Percentiles rank a stretch among this genome's conserved stretches.
These are phyloP conservation scores for Grosmannia penicillata DNA, from an alignment of 2,329 filamentous ascomycete species.

Conservation along the genomic window DNA sequence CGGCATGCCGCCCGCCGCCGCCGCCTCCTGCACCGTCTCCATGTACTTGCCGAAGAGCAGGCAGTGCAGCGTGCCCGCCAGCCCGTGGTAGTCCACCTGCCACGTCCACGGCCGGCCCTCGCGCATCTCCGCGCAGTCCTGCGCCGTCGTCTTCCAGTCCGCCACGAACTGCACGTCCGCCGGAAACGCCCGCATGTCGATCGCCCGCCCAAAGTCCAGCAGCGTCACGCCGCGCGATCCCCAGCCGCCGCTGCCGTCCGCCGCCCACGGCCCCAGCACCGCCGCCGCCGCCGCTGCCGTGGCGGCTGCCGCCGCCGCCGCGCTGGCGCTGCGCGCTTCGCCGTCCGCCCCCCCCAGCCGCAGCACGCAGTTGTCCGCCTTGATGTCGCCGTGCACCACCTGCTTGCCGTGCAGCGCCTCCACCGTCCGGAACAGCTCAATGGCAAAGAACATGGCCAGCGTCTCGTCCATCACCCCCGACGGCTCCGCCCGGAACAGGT, in stretches of 20 bases:
- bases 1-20: neutral
- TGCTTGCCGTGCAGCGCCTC: conserved; percentile 70
- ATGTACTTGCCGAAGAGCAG: conserved; percentile 93
- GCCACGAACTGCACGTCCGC: conserved; percentile 76
- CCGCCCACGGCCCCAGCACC: conserved; percentile 51
- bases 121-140: conserved; percentile 91
- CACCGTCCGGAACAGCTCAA: conserved; percentile 81
- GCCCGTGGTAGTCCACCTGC: conserved; percentile 90
- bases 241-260: conserved; percentile 69
- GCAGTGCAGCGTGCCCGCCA: conserved; percentile 76
- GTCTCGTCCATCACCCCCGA: conserved; percentile 74
- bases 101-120: conserved; percentile 93
- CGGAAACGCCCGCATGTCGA: conserved; percentile 79
- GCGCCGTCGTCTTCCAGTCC: conserved; percentile 79
- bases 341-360: conserved; percentile 41
- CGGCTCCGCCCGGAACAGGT: conserved; percentile 60
- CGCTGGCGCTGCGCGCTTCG: too few species aligned
- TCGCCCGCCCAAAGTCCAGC: conserved; percentile 88
- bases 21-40: conserved; percentile 44
- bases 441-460: conserved; percentile 86
- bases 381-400: conserved; percentile 84
- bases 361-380: conserved; percentile 87
- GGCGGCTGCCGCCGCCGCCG: too few species aligned
- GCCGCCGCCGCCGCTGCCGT: conserved; percentile 7
- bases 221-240: conserved; percentile 62